Evolutionary conservation across 352 stramenopile genomes (phyloP), one percentile per base, ranked within the genome.

Genomic region (Globisporangium alternatum): DNA sequence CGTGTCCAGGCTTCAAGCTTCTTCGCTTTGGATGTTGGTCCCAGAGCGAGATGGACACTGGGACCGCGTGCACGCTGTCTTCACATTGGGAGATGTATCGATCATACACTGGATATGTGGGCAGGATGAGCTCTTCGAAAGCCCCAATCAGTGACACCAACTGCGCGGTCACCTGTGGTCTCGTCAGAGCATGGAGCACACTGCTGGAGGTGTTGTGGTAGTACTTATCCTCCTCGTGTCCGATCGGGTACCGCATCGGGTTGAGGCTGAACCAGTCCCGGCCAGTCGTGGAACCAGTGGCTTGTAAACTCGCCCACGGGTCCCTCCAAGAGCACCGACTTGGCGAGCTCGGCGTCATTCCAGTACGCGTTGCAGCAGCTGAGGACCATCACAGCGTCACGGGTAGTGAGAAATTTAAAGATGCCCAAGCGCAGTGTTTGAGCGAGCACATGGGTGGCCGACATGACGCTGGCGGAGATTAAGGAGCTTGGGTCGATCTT

Each of bases 21-120:
- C 28, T n/a, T 52, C 25, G 47, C 64, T 57, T n/a, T 2, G 31
- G 22, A 21, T 59, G 53, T 19, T 59, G 17, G 15, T 48, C 17
- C 15, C 41, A 48, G 6, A 52, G 45, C 8, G 21, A 52, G n/a
- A 52, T 52, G 2, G 45, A 1, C 13, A 31, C 7, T 13, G 45
- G 45, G 2, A 52, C 9, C 1, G 33, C n/a, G 33, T 10, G 47
- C 2, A 58, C 53, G 8, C 9, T 21, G 19, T 47, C 53, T 17
- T 17, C 33, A 1, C 2, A 33, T 0, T 0, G 0, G 3, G 19
- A n/a, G 6, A 47, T 31, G 1, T 0, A 6, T 3, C 33, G 52
- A 2, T 6, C 0, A 17, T 47, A 0, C 5, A 7, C 0, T n/a
- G 35, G 33, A 9, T 19, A 19, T 19, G 31, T 9, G 6, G 52